Percentiles rank a stretch among this genome's conserved stretches.
Conservation (phyloP, 1,284 basidiomycete genomes). For the Golubevia pallescens region DNA sequence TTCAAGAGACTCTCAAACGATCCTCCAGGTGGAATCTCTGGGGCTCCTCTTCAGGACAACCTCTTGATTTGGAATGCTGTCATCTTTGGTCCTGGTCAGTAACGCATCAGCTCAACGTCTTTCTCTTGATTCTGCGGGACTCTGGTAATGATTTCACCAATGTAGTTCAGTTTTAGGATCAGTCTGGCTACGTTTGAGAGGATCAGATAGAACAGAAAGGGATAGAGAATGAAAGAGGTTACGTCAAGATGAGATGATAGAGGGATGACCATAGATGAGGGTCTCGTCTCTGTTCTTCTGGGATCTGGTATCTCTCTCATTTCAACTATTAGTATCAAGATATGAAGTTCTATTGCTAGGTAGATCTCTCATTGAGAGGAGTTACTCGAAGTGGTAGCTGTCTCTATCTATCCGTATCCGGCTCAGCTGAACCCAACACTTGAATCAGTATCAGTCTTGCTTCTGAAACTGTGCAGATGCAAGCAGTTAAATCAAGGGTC, state of each 20-base stretch:
- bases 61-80: slow-evolving; percentile 99
- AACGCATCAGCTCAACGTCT: neutral
- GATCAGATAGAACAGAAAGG: neutral
- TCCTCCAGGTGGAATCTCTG: slow-evolving; percentile 92
- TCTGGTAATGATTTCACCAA: too few relatives aligned
- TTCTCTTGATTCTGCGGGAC: neutral
- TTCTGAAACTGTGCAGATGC: neutral
- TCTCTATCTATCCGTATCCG: too few relatives aligned
- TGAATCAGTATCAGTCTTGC: neutral
- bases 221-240: neutral
- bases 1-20: slow-evolving; percentile 93
- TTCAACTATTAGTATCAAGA: too few relatives aligned
- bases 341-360: too few relatives aligned
- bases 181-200: too few relatives aligned
- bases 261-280: too few relatives aligned
- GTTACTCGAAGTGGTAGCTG: too few relatives aligned
- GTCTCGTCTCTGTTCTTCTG: too few relatives aligned
- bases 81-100: slow-evolving; percentile 92
- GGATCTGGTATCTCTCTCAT: too few relatives aligned
- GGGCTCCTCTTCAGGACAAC: slow-evolving; percentile 94
- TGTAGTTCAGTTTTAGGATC: too few relatives aligned
- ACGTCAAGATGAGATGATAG: neutral
- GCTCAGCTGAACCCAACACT: too few relatives aligned
- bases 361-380: too few relatives aligned
- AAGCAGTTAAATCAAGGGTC: neutral